A percentile compares a stretch with the other conserved stretches of the same genome.
phyloP scores from a whole-genome alignment of 78 protist genomes.

The Salpingoeca rosetta region DNA sequence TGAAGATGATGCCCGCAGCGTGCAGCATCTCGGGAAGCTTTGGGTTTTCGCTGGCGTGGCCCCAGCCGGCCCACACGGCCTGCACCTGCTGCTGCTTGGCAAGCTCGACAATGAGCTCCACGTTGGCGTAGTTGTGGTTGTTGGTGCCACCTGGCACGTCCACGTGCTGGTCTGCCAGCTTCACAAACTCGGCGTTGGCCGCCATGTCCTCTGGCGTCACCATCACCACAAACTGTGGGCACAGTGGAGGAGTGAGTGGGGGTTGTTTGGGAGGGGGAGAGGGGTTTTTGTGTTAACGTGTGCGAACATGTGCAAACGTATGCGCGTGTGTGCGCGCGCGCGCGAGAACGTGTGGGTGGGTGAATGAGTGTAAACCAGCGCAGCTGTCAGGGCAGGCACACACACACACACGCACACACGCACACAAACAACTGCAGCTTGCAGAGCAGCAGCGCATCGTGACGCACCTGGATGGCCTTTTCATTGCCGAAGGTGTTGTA shows the following conservation, averaged over 20 bases:
- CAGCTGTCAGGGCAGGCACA: not conserved
- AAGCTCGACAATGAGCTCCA: slow-evolving; percentile 79
- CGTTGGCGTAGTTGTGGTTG: slow-evolving; percentile 93
- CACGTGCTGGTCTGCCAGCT: slow-evolving; percentile 81
- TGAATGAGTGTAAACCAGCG: not conserved
- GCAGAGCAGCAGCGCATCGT: too few species aligned
- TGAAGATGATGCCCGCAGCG: slow-evolving; percentile 45
- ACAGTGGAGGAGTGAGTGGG: too few species aligned
- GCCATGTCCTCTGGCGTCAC: slow-evolving; percentile 91
- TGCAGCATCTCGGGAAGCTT: slow-evolving; percentile 66
- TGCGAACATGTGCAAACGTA: not conserved
- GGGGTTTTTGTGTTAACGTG: slow-evolving; percentile 39
- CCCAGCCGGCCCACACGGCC: slow-evolving; percentile 98
- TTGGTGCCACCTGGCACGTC: slow-evolving; percentile 91
- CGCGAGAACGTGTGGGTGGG: not conserved
- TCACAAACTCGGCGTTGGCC: slow-evolving; percentile 90
- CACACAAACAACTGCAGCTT: too few species aligned
- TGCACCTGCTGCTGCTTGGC: slow-evolving; percentile 49
- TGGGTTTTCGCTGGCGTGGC: slow-evolving; percentile 97
- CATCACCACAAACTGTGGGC: slow-evolving; percentile 86
- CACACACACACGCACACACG: too few species aligned
- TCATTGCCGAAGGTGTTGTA: slow-evolving; percentile 77
- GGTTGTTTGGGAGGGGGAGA: too few species aligned
- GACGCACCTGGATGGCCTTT: slow-evolving; percentile 10
- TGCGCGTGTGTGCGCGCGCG: not conserved